phyloP scores from a whole-genome alignment of 805 yeast genomes.

The Candida succiphila region DNA sequence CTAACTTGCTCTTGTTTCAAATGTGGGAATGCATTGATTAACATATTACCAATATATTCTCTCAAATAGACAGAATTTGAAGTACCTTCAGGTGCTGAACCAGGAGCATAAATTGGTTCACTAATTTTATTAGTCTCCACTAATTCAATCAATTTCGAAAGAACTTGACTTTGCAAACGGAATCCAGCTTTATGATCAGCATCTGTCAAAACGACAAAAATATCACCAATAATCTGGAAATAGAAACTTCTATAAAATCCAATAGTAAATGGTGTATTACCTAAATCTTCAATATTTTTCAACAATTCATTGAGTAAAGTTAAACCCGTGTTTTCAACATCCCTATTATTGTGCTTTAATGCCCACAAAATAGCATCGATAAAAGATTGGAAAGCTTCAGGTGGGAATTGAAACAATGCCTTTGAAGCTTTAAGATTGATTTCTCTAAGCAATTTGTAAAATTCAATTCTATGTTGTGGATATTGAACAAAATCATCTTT shows the following conservation, averaged over 20 bases:
- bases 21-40: slow-evolving; percentile 87
- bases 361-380: slow-evolving; percentile 97
- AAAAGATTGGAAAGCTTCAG: slow-evolving; percentile 83
- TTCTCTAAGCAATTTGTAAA: slow-evolving; percentile 80
- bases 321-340: slow-evolving; percentile 89
- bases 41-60: slow-evolving; percentile 72
- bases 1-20: slow-evolving; percentile 74
- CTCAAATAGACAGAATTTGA: slow-evolving; percentile 69
- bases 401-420: slow-evolving; percentile 81
- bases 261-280: slow-evolving; percentile 61
- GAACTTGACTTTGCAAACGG: slow-evolving; percentile 72
- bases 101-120: slow-evolving; percentile 71
- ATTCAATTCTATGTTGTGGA: slow-evolving; percentile 96
- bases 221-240: slow-evolving; percentile 82
- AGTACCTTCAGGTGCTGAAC: slow-evolving; percentile 79
- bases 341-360: slow-evolving; percentile 93
- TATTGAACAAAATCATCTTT: slow-evolving; percentile 91
- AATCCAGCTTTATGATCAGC: slow-evolving; percentile 98
- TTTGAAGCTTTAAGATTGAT: slow-evolving; percentile 79
- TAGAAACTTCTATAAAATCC: slow-evolving; percentile 85
- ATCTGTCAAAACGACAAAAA: slow-evolving; percentile 89
- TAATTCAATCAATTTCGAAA: slow-evolving; percentile 74
- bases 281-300: slow-evolving; percentile 73
- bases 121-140: slow-evolving; percentile 69
- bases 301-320: slow-evolving; percentile 75